Evolutionary conservation across 805 yeast genomes (phyloP).

Genomic region (Suhomyces sp.): DNA sequence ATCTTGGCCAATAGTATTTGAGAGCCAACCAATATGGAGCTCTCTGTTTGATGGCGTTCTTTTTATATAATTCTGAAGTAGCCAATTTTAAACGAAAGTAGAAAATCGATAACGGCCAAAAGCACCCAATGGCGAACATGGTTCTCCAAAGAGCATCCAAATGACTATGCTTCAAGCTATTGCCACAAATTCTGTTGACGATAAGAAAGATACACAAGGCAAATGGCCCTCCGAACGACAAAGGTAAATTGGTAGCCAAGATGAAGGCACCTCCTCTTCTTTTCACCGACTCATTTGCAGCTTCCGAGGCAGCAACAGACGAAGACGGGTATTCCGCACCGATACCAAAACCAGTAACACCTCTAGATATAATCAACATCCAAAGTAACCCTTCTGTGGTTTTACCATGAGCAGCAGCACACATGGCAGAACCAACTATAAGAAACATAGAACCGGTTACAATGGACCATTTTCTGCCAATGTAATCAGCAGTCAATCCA

Average conservation of each 20-base stretch:
- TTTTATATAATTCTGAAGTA: conserved; percentile 60
- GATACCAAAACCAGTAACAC: conserved; percentile 74
- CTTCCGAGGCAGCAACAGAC: conserved; percentile 66
- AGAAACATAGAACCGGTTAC: conserved; percentile 59
- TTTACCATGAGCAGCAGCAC: conserved; percentile 68
- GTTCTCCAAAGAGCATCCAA: conserved; percentile 64
- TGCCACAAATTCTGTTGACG: conserved; percentile 48
- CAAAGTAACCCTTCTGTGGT: conserved; percentile 64
- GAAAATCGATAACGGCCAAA: conserved; percentile 71
- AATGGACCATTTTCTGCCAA: conserved; percentile 72
- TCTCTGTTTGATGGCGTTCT: conserved; percentile 55
- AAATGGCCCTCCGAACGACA: conserved; percentile 77
- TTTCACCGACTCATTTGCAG: conserved; percentile 64
- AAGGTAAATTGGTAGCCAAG: conserved; percentile 69
- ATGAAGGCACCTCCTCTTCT: conserved; percentile 65
- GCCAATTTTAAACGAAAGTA: conserved; percentile 71
- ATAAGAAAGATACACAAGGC: conserved; percentile 65
- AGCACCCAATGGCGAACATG: conserved; percentile 60
- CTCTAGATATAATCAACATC: conserved; percentile 74
- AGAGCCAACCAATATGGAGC: conserved; percentile 57
- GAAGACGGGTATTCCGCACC: conserved; percentile 78
- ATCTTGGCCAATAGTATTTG: conserved; percentile 64
- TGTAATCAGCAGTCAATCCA: conserved; percentile 62
- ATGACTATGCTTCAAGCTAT: conserved; percentile 29
- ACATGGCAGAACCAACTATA: conserved; percentile 61